These are phyloP conservation scores for Syzygium oleosum DNA, from an alignment of 345 rosid species.

Conservation along the genomic window DNA sequence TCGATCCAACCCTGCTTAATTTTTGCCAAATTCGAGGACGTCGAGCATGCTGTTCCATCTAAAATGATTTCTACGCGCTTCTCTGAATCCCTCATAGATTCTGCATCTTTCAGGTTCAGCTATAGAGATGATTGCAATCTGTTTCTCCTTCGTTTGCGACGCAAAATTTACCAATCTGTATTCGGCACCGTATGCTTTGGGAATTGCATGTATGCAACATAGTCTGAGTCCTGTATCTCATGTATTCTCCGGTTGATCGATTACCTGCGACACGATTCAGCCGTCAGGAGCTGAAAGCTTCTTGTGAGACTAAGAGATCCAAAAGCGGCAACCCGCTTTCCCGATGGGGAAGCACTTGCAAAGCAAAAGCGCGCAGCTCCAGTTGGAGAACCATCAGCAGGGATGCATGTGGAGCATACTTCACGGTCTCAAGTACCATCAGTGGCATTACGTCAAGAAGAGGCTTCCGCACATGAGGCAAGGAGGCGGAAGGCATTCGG, in stretches of 20 bases:
- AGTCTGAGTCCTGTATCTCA: background rate
- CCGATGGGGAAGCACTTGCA: conserved; percentile 45
- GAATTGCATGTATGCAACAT: background rate
- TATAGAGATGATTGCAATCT: background rate
- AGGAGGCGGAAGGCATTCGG: conserved; percentile 4
- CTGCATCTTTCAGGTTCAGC: background rate
- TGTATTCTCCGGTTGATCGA: background rate
- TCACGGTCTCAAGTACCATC: conserved; percentile 50
- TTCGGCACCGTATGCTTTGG: background rate
- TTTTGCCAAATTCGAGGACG: background rate
- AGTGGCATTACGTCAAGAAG: conserved; percentile 62
- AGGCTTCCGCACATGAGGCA: conserved; percentile 40
- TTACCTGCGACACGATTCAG: background rate
- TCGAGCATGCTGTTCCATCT: background rate
- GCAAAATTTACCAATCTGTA: background rate
- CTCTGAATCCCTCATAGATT: background rate
- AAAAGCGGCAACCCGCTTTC: background rate
- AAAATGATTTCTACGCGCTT: background rate
- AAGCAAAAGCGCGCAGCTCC: conserved; percentile 2
- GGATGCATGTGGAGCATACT: conserved; percentile 69
- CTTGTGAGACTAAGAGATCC: background rate
- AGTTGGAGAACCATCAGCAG: conserved; percentile 21
- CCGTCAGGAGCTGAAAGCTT: background rate
- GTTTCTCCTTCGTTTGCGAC: background rate
- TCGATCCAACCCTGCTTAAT: background rate